Evolutionary conservation across 164 flowering plant species (phyloP).

Genomic region (Euptelea pleiosperma): DNA sequence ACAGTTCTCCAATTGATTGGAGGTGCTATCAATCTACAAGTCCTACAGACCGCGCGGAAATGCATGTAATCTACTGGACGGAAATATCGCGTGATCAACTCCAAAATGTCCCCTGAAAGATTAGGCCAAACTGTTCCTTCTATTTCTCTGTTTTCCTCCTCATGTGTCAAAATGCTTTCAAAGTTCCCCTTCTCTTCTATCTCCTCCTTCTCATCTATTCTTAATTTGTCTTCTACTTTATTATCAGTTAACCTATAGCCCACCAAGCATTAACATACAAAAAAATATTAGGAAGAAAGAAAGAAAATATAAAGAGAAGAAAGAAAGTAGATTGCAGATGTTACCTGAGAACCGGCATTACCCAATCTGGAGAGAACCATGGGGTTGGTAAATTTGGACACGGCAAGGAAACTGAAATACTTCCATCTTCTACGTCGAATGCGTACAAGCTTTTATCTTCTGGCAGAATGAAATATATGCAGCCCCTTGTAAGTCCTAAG

Average conservation of each 20-base stretch:
- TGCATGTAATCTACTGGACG: slow-evolving; percentile 1
- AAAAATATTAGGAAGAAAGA: too few species aligned
- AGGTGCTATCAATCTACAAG: neutral
- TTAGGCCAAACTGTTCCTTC: neutral
- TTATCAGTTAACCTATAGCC: too few species aligned
- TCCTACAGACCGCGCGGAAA: neutral
- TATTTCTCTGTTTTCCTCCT: neutral
- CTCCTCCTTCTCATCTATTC: too few species aligned
- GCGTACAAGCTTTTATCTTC: neutral
- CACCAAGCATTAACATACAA: too few species aligned
- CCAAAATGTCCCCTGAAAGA: neutral
- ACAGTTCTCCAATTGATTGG: too few species aligned
- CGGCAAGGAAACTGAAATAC: neutral
- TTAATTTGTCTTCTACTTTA: too few species aligned
- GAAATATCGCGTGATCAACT: neutral
- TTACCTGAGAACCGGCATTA: too few species aligned
- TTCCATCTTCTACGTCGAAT: neutral
- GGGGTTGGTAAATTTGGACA: neutral
- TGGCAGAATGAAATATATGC: neutral
- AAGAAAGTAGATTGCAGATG: too few species aligned
- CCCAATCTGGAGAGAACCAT: neutral
- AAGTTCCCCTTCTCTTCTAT: too few species aligned
- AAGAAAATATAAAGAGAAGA: too few species aligned
- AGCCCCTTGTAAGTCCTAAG: neutral
- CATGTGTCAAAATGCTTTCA: too few species aligned